Base-by-base conservation (phyloP, 805 yeast genomes). In the Cyberlindnera veronae region DNA sequence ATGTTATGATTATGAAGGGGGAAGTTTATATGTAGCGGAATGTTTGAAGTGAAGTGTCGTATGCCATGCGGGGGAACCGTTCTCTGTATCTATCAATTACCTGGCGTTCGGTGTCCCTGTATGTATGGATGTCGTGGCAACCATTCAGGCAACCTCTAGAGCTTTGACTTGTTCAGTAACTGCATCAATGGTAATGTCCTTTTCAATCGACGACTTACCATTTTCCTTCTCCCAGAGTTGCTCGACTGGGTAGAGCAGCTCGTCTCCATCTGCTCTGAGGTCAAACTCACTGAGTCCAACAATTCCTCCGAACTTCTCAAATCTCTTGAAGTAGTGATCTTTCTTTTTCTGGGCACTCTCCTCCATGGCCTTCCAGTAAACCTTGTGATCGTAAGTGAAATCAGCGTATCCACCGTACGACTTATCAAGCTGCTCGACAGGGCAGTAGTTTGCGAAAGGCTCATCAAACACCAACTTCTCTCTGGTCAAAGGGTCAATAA, bases 401-500 rank as follows among this genome's bases (percentile, higher is more conserved):
- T 87, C 85, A 37, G 87, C 83, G 26, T 68, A 61, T 5, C 99
- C 99, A 26, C 95, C 95, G 55, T 87, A 91, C 24, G 79, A 81
- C 54, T 74, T 71, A 58, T 89, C 97, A 47, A 93, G 72, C 61
- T 89, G 96, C 40, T 78, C 83, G 20, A 63, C 63, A 1, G 95
- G 95, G 12, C 89, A 93, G 55, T 84, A 91, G 26, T 86, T 69
- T 17, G 79, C 74, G 63, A 90, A 87, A 13, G 96, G 95, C 53
- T 89, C 87, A 60, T 87, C 95, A 59, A 81, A 93, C 4, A 89
- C 95, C 48, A 93, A 74, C 66, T 93, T 93, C 63, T 90, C 96
- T 46, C 95, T 74, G 2, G 99, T 93, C 56, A 87, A 66, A 9
- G 99, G 97, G 59, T 93, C 99, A 49, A 93, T 93, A 61, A 93